Conservation (phyloP, 352 stramenopile genomes). For the Phytophthora macrochlamydospora region DNA sequence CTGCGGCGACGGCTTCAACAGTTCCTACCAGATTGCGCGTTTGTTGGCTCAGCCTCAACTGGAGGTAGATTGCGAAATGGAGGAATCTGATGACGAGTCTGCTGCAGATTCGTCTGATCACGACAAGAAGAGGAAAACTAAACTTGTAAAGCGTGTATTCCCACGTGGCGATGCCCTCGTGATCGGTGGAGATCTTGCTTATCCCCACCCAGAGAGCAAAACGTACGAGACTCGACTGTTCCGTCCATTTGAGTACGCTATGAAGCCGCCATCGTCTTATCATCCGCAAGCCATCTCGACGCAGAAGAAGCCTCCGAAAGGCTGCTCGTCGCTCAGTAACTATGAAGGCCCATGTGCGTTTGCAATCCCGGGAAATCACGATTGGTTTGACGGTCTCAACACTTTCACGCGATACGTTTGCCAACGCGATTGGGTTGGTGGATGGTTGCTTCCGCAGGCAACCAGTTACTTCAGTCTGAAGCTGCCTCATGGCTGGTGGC, state of each 20-base stretch:
- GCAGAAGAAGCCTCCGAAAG: conserved; percentile 69
- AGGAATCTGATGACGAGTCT: conserved; percentile 24
- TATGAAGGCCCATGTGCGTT: conserved; percentile 80
- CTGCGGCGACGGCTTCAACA: conserved; percentile 94
- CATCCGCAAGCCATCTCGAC: conserved; percentile 91
- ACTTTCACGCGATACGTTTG: conserved; percentile 93
- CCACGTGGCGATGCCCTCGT: conserved; percentile 89
- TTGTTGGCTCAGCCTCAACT: conserved; percentile 90
- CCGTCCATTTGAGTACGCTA: conserved; percentile 93
- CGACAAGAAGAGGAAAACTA: conserved; percentile 39
- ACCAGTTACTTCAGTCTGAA: conserved; percentile 93
- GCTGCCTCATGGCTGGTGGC: conserved; percentile 91
- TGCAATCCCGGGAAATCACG: conserved; percentile 91
- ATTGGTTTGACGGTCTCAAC: conserved; percentile 95
- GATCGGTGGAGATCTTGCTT: conserved; percentile 93
- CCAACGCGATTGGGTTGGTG: conserved; percentile 91
- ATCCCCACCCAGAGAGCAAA: conserved; percentile 87
- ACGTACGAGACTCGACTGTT: conserved; percentile 93
- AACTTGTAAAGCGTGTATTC: conserved; percentile 55
- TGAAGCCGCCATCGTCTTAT: conserved; percentile 88
- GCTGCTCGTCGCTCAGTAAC: conserved; percentile 51
- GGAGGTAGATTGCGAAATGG: conserved; percentile 65
- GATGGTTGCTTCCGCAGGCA: conserved; percentile 92
- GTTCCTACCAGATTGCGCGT: conserved; percentile 92
- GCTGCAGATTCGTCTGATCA: conserved; percentile 4